Base-by-base conservation (phyloP, 805 yeast genomes). In the Saccharomycopsis sp. region DNA sequence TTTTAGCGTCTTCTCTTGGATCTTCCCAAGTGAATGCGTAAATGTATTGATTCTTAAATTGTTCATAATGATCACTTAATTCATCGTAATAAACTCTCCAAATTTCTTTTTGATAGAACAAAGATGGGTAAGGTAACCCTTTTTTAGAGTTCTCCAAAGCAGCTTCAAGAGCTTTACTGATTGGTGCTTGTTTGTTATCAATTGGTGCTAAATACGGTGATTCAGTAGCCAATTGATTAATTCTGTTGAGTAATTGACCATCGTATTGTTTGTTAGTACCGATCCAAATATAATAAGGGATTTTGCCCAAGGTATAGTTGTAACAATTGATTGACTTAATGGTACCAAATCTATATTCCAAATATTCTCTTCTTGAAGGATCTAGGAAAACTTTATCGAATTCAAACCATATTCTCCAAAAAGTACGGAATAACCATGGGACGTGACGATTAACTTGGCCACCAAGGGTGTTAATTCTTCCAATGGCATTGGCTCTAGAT, bases 11-110 rank as follows among this genome's bases (percentile, higher is more conserved):
- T 63, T 83, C 93, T 45, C 82, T 71, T 24, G 94, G 94, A 58
- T 85, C 95, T 62, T 85, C 95, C 95, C 95, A 85, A 4, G 94
- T 85, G 62, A 85, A 85, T 3, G 94, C 89, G 58, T 85, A 85
- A 49, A 85, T 85, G 60, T 83, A 85, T 63, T 85, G 88, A 57
- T 82, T 72, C 48, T 74, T 77, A 66, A 85, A 85, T 60, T 83
- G 88, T 40, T 72, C 74, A 58, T 81, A 81, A 53, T 73, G 72
- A 5, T 81, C 77, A 56, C 75, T 75, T 52, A 77, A 59, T 56
- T 82, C 90, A 59, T 85, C 87, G 56, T 79, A 85, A 63, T 78
- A 85, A 34, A 84, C 87, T 56, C 95, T 71, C 81, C 89, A 84
- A 21, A 78, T 70, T 58, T 84, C 84, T 41, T 64, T 68, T 63